phyloP scores from a whole-genome alignment of 805 yeast genomes.

The Pichia rugopelliculosa region DNA sequence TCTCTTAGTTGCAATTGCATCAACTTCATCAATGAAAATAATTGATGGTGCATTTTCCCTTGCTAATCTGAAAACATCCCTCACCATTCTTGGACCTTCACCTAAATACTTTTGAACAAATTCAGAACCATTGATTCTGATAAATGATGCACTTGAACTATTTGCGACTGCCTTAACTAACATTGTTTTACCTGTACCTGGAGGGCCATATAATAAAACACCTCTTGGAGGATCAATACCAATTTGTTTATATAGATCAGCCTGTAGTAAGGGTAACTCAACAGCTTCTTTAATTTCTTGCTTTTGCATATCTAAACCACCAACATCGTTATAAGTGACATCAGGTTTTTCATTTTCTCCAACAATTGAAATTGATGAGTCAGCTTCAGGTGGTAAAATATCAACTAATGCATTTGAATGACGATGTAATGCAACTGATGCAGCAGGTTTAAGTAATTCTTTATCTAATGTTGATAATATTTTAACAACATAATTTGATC shows the following conservation, averaged over 20 bases:
- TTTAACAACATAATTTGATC: slow-evolving; percentile 93
- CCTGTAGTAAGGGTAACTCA: slow-evolving; percentile 91
- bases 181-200: slow-evolving; percentile 99
- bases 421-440: slow-evolving; percentile 95
- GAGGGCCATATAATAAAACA: slow-evolving; percentile 96
- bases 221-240: slow-evolving; percentile 99
- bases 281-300: slow-evolving; percentile 99
- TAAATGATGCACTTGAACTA: slow-evolving; percentile 90
- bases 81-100: slow-evolving; percentile 99
- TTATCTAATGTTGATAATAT: slow-evolving; percentile 91
- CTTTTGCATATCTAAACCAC: slow-evolving; percentile 98
- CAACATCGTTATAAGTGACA: slow-evolving; percentile 94
- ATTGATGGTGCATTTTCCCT: slow-evolving; percentile 96
- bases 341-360: slow-evolving; percentile 92
- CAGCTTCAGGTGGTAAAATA: slow-evolving; percentile 97
- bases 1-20: slow-evolving; percentile 98
- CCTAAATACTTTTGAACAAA: slow-evolving; percentile 97
- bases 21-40: slow-evolving; percentile 96
- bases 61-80: slow-evolving; percentile 95
- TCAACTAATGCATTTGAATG: slow-evolving; percentile 97
- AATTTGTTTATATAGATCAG: slow-evolving; percentile 91
- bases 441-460: slow-evolving; percentile 87
- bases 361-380: slow-evolving; percentile 88
- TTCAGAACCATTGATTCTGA: slow-evolving; percentile 96
- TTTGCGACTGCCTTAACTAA: slow-evolving; percentile 98